Evolutionary conservation across 306 rosid genomes (phyloP), one percentile per base, ranked within the genome.

Genomic region (Senna siamea): DNA sequence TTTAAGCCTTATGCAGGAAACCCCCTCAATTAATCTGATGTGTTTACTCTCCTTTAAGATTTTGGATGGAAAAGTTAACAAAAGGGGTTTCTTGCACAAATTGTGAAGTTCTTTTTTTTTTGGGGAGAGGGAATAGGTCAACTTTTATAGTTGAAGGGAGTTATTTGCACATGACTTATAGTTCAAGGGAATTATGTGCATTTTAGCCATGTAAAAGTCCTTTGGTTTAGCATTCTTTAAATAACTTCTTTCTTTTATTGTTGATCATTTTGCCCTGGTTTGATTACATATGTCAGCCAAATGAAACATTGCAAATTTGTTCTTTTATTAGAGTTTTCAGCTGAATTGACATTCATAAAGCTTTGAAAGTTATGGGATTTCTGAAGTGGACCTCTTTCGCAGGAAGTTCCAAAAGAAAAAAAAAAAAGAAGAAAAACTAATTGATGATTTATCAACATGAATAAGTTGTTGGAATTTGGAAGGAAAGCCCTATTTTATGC

Each of bases 401-500:
- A 79, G 81, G 73, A 44, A 76, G 66, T 71, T 66, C 18, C 61
- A 26, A 14, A 52, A 12, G 71, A 53, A 54, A 54, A 23, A 4
- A 55, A 1, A 20, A 23, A 20, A 54, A 15, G 9, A 54, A 55
- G 22, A 7, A 32, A 60, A 60, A 60, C 46, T 20, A 48, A 74
- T 57, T 2, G 65, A 80, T 80, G 84, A 63, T 68, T 76, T 61
- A 15, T 20, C 68, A 68, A 67, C 69, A 83, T 83, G 82, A 73
- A 73, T 43, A 83, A 77, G 75, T 73, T 83, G 54, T 57, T 80
- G 47, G 82, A 83, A 0, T 83, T 76, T 50, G 99, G 97, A 48
- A 87, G 90, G 81, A 89, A 80, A 69, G 87, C 86, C 65, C 60
- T 94, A 26, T 87, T 88, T 80, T 91, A 89, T 78, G 93, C 54